These are phyloP conservation scores for Phaeolepiota aurea DNA, from an alignment of 768 basidiomycete genomes.

Conservation along the genomic window DNA sequence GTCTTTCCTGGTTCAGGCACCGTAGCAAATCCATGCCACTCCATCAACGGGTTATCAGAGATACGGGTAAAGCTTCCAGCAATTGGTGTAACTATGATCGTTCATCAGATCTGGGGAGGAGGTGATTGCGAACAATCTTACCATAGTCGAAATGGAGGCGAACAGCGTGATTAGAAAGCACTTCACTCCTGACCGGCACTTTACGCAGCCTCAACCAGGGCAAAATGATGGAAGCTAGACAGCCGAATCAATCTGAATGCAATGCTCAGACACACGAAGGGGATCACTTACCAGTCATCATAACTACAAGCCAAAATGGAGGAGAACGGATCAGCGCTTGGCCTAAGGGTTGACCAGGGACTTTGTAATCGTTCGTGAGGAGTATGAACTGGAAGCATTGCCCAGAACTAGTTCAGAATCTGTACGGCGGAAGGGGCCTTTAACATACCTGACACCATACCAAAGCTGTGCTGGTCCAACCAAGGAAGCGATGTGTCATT, in stretches of 20 bases:
- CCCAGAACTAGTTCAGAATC: not conserved
- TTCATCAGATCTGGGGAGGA: not conserved
- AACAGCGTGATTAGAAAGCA: constrained; percentile 49
- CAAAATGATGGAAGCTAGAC: constrained; percentile 37
- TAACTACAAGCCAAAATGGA: constrained; percentile 50
- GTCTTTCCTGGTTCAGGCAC: constrained; percentile 37
- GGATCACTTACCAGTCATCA: constrained; percentile 31
- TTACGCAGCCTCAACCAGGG: constrained; percentile 57
- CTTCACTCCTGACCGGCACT: constrained; percentile 42
- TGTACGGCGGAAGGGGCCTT: no score
- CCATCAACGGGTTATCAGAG: constrained; percentile 38
- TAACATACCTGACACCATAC: constrained; percentile 46
- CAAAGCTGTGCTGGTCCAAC: constrained; percentile 43
- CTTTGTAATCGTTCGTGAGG: constrained; percentile 44
- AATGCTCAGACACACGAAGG: not conserved
- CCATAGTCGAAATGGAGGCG: constrained; percentile 54
- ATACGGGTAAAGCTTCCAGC: constrained; percentile 39
- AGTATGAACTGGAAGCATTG: constrained; percentile 41
- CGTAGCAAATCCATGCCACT: constrained; percentile 55
- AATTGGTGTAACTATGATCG: constrained; percentile 28
- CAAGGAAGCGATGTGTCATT: constrained; percentile 45
- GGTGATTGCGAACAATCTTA: constrained; percentile 13
- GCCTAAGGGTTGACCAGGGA: constrained; percentile 25
- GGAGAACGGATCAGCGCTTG: constrained; percentile 32
- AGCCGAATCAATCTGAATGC: not conserved